Conservation (phyloP, 345 rosid species). For the Schrenkiella parvula region DNA sequence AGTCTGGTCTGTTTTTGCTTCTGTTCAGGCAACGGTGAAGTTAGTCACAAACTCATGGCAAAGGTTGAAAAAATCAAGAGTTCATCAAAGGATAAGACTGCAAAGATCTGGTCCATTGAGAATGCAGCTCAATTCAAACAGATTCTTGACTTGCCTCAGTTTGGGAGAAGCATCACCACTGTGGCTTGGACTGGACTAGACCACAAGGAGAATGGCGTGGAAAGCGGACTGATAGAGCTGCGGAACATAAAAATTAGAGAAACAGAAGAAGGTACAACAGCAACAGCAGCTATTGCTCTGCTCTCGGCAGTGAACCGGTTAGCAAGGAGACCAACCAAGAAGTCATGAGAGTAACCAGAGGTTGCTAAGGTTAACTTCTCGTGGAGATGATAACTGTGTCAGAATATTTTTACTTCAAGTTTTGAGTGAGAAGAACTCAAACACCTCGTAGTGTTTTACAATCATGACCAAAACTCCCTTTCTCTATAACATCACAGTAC, state of each 20-base stretch:
- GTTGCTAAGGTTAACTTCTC: conserved; percentile 56
- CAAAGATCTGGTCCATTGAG: conserved; percentile 73
- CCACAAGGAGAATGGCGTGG: conserved; percentile 63
- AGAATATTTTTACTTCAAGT: conserved; percentile 56
- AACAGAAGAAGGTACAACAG: conserved; percentile 29
- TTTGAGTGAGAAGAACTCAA: not conserved
- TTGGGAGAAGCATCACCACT: conserved; percentile 76
- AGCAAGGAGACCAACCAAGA: conserved; percentile 50
- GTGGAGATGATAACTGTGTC: conserved; percentile 77
- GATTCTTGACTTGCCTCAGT: conserved; percentile 49
- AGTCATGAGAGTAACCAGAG: conserved; percentile 24
- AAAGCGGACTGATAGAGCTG: conserved; percentile 63
- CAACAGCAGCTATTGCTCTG: conserved; percentile 29
- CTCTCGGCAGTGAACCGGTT: conserved; percentile 64
- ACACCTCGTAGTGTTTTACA: not conserved
- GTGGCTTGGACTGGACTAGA: conserved; percentile 80
- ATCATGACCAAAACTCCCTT: not conserved
- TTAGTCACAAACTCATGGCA: conserved; percentile 50
- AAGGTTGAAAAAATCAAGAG: conserved; percentile 86
- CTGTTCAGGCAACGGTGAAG: conserved; percentile 39
- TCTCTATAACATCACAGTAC: not conserved
- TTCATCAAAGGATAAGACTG: conserved; percentile 86
- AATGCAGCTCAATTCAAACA: conserved; percentile 41
- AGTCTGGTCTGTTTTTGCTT: not conserved
- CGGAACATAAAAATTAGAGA: conserved; percentile 41